Evolutionary conservation across 2,329 filamentous ascomycete genomes (phyloP).

Genomic region (Cercospora beticola): DNA sequence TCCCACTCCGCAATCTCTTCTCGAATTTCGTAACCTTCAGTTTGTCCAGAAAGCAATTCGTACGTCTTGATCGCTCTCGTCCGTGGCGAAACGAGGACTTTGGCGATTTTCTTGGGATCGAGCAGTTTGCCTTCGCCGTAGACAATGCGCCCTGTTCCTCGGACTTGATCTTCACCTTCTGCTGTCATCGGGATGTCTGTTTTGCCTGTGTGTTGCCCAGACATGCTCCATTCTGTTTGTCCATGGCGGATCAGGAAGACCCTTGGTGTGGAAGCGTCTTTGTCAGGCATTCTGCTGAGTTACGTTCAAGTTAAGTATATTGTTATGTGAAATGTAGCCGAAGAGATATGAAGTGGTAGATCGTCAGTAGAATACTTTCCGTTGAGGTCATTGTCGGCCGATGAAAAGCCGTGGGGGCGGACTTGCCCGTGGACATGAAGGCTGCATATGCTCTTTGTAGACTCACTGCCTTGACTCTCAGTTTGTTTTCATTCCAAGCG

Average conservation of each 20-base stretch:
- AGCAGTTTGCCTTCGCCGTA: constrained; percentile 54
- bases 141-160: constrained; percentile 45
- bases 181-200: constrained; percentile 84
- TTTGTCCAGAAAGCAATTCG: constrained; percentile 44
- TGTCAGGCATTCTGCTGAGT: constrained; percentile 35
- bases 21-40: constrained; percentile 50
- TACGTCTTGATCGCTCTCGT: constrained; percentile 52
- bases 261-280: constrained; percentile 58
- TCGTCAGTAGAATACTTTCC: constrained; percentile 1
- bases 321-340: neutral
- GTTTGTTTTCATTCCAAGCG: too few species aligned
- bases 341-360: neutral
- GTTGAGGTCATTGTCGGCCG: constrained; percentile 2
- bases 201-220: constrained; percentile 73
- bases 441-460: neutral
- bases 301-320: neutral
- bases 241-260: constrained; percentile 86
- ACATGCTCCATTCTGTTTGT: constrained; percentile 93
- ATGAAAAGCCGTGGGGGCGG: constrained; percentile 7
- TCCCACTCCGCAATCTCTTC: constrained; percentile 81
- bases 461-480: neutral
- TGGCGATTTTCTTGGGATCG: constrained; percentile 50
- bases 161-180: constrained; percentile 68
- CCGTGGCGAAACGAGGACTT: constrained; percentile 53
- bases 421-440: neutral